Evolutionary conservation across 306 rosid species (phyloP), one percentile per base, ranked within the genome.

Genomic region (Cicer chorassanicum): DNA sequence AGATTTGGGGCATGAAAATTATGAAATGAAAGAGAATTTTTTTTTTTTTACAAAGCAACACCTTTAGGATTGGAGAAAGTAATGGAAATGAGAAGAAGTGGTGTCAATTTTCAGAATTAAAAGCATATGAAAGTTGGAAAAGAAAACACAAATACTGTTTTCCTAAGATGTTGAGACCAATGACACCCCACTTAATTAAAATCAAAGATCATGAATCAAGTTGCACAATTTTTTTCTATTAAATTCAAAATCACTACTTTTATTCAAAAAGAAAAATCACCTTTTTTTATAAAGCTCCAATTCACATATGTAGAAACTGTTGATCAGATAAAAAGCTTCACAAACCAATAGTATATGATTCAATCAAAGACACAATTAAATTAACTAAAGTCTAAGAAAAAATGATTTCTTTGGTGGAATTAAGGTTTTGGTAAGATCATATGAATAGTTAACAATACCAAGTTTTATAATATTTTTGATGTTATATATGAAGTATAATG

Each of bases 201-300:
- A 69, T 55, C 19, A 43, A 65, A 44, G 24, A 41, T 63, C 40
- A 29, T 62, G n/a, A 81, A 65, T 80, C 79, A 82, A 62, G 79
- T 60, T 50, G 83, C 19, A 16, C 8, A 72, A 43, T 53, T 62
- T 44, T 29, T 46, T 44, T 46, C 0, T 4, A 50, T 66, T 50
- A 63, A 56, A 77, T 70, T 77, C 77, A 73, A 50, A 18, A 69
- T 80, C 79, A 66, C 10, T 45, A 69, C 84, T 71, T 75, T 83
- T 57, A n/a, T 53, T 62, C 61, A 76, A 6, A 50, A 70, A 68
- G 68, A 36, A 42, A 61, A 36, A 76, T 68, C 65, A 66, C 76
- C 49, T 66, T 66, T 66, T 64, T 73, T 59, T 49, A 16, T 65
- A 80, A 80, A 76, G 84, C 18, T 79, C 48, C 16, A n/a, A 13